Base-by-base conservation (phyloP, 1,284 basidiomycete species). In the Psilocybe mexicana region DNA sequence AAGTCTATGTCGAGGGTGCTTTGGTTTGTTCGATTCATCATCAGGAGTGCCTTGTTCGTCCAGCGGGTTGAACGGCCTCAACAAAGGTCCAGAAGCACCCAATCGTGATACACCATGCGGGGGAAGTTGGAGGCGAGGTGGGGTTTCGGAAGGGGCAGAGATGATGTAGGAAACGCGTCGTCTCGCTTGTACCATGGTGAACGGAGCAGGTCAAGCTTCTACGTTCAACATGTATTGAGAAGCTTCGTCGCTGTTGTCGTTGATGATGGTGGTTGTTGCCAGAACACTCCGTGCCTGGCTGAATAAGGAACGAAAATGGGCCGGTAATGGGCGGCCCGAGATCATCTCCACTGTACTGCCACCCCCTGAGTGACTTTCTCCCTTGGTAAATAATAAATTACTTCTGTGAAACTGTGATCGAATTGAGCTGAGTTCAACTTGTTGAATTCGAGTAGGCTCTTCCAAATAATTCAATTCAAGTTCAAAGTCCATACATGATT, bases 111-210 rank as follows among this genome's bases (percentile, higher is more conserved):
- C 70, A 33, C 81, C 86, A 57, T 83, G 75, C 0, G 87, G 79
- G 1, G 94, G 94, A 4, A 96, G 83, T 50, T 82, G 78, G 23
- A 96, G 85, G 14, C 79, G 79, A 12, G 87, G 89, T 25, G 87
- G 81, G 1, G 80, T 76, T 8, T 83, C 81, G 1, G 76, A 67
- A 7, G 93, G 89, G 0, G 89, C 77, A 0, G 93, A 92, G 45
- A 96, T 85, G 60, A 94, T 86, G 72, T 95, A 96, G 50, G 93
- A 94, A 24, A 96, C 85, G 65, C 93, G 80, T 57, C 84, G 80
- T 79, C 70, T 69, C 52, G 71, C 61, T 55, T 73, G 73, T 36
- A 59, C 68, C 77, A 77, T 77, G 45, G 46, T 35, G n/a, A 26
- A 35, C 18, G n/a, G 18, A 6, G 28, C 30, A 18, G 46, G 6